Evolutionary conservation across 1,139 yeast genomes (phyloP), one percentile per base, ranked within the genome.

Genomic region (Diutina sp.): DNA sequence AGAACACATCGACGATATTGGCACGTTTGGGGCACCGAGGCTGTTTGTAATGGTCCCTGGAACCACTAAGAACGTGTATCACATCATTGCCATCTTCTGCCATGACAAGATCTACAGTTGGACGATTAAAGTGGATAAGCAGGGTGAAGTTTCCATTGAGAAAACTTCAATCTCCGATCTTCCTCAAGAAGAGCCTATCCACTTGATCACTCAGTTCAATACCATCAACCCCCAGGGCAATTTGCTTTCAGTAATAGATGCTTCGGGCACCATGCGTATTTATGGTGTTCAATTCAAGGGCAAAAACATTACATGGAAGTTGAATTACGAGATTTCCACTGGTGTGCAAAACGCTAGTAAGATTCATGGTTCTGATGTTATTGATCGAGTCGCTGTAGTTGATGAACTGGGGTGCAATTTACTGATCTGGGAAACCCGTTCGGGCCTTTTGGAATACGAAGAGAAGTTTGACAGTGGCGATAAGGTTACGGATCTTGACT

Each of bases 381-480:
- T 86, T 25, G 80, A 83, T 56, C 89, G 87, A 62, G 72, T 89
- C 55, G 96, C 95, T 1, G 75, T 90, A 12, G 83, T 87, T 12
- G 84, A 82, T 65, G 74, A 74, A 11, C 59, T 72, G 0, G 80
- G 82, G 1, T 69, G 69, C 45, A 73, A 73, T 51, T 67, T 91
- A 55, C 73, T 84, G 1, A 81, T 91, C 25, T 91, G 96, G 96
- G 96, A 90, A 67, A 74, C 84, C 44, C 76, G 76, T 51, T 76
- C 85, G 45, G 81, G 84, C 4, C 81, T 87, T 1, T 69, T 88
- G 56, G 97, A 90, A 65, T 87, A 83, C 63, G 75, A 74, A 56
- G 83, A 82, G 61, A 59, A 59, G 1, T 74, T 69, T 56, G 66
- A 68, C 0, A 74, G 73, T 48, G 78, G 74, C 59, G 70, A 55